phyloP scores from a whole-genome alignment of 1,284 basidiomycete genomes.

The Chalciporus sp. region DNA sequence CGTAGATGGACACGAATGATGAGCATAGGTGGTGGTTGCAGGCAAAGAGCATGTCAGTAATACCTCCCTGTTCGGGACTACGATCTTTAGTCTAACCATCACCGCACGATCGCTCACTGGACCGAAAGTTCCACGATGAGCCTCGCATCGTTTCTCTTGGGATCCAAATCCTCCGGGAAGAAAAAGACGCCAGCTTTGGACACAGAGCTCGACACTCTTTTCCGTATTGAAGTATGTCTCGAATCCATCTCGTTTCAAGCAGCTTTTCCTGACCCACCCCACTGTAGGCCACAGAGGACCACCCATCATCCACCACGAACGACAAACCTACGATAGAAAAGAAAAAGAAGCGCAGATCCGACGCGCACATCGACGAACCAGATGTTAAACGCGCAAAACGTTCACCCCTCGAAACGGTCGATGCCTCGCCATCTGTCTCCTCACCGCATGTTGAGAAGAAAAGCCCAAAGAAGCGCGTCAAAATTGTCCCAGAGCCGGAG shows the following conservation, averaged over 20 bases:
- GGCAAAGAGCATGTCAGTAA: no score
- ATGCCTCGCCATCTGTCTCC: conserved; percentile 1
- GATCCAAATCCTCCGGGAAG: conserved; percentile 22
- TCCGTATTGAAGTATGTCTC: conserved; percentile 22
- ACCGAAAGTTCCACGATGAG: conserved; percentile 22
- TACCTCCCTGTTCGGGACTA: background rate
- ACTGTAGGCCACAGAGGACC: conserved; percentile 14
- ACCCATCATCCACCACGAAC: conserved; percentile 3
- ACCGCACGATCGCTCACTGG: background rate
- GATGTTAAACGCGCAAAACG: conserved; percentile 30
- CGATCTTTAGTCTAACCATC: background rate
- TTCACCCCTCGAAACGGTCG: conserved; percentile 10
- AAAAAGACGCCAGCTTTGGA: conserved; percentile 22
- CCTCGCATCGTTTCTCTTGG: conserved; percentile 29
- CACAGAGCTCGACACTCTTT: conserved; percentile 31
- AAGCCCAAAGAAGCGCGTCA: conserved; percentile 20
- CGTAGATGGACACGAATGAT: background rate
- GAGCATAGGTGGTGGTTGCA: background rate
- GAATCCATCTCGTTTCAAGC: background rate
- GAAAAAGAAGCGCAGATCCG: conserved; percentile 23
- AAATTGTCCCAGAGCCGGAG: conserved; percentile 6
- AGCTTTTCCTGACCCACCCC: background rate
- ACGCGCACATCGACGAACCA: conserved; percentile 16
- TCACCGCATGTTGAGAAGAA: conserved; percentile 15
- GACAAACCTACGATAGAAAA: conserved; percentile 2